Percentiles rank a stretch among this genome's conserved stretches.
Evolutionary conservation across 106 monocot genomes (phyloP).

Genomic region (Vanilla planifolia): DNA sequence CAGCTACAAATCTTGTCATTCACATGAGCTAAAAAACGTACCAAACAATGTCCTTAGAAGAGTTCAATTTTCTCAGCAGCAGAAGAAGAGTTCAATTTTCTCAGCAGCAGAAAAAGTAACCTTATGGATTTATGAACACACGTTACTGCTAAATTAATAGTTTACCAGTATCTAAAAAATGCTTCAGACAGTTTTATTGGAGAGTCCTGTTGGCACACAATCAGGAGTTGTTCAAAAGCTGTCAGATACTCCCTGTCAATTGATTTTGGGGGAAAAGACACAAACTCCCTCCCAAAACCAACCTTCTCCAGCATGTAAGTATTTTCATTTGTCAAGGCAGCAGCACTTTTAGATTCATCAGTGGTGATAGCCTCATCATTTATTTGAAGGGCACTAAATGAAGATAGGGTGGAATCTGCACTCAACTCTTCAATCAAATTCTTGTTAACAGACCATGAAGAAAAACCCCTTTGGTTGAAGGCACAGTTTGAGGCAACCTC

Average conservation of each 20-base stretch:
- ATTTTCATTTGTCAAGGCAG: conserved; percentile 2
- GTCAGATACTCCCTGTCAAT: conserved; percentile 27
- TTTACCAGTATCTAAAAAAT: conserved; percentile 69
- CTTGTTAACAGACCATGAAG: conserved; percentile 8
- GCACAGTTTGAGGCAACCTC: conserved; percentile 2
- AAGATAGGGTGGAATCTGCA: conserved; percentile 18
- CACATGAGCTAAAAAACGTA: too few relatives aligned
- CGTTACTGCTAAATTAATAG: neutral
- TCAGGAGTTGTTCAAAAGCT: conserved; percentile 65
- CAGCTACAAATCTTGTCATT: too few relatives aligned
- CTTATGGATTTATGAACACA: neutral
- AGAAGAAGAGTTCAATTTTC: too few relatives aligned
- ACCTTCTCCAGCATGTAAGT: conserved; percentile 6
- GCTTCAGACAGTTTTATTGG: conserved; percentile 58
- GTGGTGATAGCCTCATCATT: conserved; percentile 20
- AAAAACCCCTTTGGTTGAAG: conserved; percentile 10
- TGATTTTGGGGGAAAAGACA: conserved; percentile 8
- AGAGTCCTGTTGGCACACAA: conserved; percentile 65
- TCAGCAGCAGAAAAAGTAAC: neutral
- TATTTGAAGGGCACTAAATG: conserved; percentile 49
- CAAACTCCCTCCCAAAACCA: conserved; percentile 18
- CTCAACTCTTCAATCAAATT: conserved; percentile 5
- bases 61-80: too few relatives aligned
- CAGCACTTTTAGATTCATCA: conserved; percentile 14
- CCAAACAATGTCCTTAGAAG: too few relatives aligned